Conservation (phyloP, 2,329 filamentous ascomycete species). For the Diaporthe ampelina region DNA sequence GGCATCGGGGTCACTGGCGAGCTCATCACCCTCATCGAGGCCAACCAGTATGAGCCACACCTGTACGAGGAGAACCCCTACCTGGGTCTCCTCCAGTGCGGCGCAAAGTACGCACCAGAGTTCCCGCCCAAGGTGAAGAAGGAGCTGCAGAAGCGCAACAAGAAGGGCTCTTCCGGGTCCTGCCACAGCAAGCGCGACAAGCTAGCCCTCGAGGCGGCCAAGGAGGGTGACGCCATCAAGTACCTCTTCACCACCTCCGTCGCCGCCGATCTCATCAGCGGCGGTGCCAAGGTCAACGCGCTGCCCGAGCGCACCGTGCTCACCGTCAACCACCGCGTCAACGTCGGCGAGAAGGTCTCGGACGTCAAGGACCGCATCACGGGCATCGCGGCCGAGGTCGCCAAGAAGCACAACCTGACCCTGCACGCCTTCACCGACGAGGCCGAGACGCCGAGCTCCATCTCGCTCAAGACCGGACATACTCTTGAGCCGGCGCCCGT, state of each 20-base stretch:
- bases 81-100: constrained; percentile 55
- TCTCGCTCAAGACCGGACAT: constrained; percentile 57
- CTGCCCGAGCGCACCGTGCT: constrained; percentile 72
- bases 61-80: constrained; percentile 59
- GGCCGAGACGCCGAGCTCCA: constrained; percentile 53
- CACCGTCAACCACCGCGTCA: constrained; percentile 73
- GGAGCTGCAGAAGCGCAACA: constrained; percentile 52
- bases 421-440: constrained; percentile 63
- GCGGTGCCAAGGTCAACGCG: constrained; percentile 77
- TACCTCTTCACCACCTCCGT: constrained; percentile 74
- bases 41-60: constrained; percentile 58
- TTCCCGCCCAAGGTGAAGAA: constrained; percentile 60
- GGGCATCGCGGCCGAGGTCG: constrained; percentile 61
- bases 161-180: constrained; percentile 42
- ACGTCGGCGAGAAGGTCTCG: constrained; percentile 66
- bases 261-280: constrained; percentile 72
- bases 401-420: constrained; percentile 68
- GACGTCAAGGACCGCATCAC: constrained; percentile 66
- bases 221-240: constrained; percentile 52
- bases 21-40: constrained; percentile 62
- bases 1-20: constrained; percentile 64
- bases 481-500: constrained; percentile 69
- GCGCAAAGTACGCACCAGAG: constrained; percentile 58
- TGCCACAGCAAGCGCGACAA: constrained; percentile 50
- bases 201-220: constrained; percentile 65